Evolutionary conservation across 2,329 filamentous ascomycete genomes (phyloP), one percentile per base, ranked within the genome.

Genomic region (Fonsecaea pedrosoi): DNA sequence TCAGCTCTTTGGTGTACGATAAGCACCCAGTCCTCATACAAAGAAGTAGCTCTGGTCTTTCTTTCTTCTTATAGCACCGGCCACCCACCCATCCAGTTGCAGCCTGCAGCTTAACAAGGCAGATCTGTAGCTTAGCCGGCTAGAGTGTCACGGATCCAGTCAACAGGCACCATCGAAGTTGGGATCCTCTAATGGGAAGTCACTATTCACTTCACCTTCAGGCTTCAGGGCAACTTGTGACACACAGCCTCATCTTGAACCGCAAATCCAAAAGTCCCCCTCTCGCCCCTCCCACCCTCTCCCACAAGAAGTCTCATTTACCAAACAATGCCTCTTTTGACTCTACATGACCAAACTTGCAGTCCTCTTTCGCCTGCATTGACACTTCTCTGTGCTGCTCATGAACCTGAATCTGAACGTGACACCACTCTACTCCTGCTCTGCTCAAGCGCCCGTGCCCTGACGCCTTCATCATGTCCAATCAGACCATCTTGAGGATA

Each of bases 401-500:
- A 60, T 69, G 64, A 48, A 45, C 45, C 15, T 45, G 56, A 50
- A 13, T 42, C 50, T 30, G 25, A 13, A 37, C 42, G 8, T 50
- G 18, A 25, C 8, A 12, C 45, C 21, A 13, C 42, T 34, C 42
- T 37, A 10, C 42, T 6, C 9, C 59, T 61, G 35, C 48, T 40
- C 10, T 48, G 21, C 45, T 13, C 8, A 18, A 61, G n/a, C 54
- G 34, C 32, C 15, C 45, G n/a, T 45, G 34, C 32, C 15, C 45
- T 42, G 18, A 37, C 18, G 42, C 55, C n/a, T 37, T 18, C 63
- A 67, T 21, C 42, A 92, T 92, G 89, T 88, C 90, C 69, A 92
- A 95, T 79, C 92, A 96, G 79, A 92, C 91, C 67, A 92, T 96
- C 74, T 89, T 96, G 73, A 90, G 92, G 71, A 94, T 96, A 79